phyloP scores from a whole-genome alignment of 2,329 filamentous ascomycete genomes.

The Amauroascus verrucosus region DNA sequence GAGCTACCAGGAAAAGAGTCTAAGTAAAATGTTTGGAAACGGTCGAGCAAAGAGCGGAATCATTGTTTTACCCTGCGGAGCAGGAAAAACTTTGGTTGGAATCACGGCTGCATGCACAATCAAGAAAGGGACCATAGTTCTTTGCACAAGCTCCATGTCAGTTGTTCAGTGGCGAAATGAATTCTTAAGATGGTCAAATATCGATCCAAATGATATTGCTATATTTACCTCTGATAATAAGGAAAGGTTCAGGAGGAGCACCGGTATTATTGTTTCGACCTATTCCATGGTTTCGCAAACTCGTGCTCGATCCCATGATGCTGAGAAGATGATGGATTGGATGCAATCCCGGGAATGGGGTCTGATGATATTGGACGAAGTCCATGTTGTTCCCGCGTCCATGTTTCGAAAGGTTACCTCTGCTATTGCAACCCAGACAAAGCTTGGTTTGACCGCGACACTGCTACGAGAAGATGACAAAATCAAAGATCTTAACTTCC shows the following conservation, averaged over 20 bases:
- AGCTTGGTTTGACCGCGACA: conserved; percentile 87
- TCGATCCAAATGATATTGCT: conserved; percentile 83
- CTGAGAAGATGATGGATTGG: conserved; percentile 96
- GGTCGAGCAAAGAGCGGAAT: conserved; percentile 94
- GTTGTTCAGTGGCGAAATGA: conserved; percentile 95
- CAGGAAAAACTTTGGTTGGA: conserved; percentile 94
- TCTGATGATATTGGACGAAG: conserved; percentile 91
- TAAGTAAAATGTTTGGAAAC: conserved; percentile 99
- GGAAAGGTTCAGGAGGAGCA: conserved; percentile 71
- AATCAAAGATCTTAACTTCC: conserved; percentile 91
- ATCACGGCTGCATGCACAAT: conserved; percentile 97
- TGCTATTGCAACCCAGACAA: conserved; percentile 87
- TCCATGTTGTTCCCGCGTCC: conserved; percentile 92
- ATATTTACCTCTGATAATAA: conserved; percentile 94
- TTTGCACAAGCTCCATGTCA: conserved; percentile 96
- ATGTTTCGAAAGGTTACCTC: conserved; percentile 94
- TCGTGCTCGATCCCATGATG: conserved; percentile 76
- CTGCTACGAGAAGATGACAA: conserved; percentile 95
- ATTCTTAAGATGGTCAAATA: conserved; percentile 98
- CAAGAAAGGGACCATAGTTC: conserved; percentile 88
- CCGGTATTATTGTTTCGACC: conserved; percentile 92
- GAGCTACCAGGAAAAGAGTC: conserved; percentile 89
- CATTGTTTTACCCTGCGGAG: conserved; percentile 91
- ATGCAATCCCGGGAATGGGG: conserved; percentile 86
- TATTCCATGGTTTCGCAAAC: conserved; percentile 98